Evolutionary conservation across 768 basidiomycete genomes (phyloP).

Genomic region (Amanita muscaria): DNA sequence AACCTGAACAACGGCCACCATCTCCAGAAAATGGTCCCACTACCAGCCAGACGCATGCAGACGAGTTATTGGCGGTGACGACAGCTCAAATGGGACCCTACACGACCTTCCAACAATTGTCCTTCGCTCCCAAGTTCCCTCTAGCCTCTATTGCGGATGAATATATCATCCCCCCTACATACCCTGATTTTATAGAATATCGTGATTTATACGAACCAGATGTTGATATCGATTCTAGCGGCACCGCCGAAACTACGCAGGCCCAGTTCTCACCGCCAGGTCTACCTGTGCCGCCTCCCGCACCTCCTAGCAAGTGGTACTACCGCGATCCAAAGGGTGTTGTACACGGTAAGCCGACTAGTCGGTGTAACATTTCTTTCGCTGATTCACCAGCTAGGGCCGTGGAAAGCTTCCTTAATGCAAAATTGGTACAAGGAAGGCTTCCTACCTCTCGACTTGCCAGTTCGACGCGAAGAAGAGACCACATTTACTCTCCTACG

Average conservation of each 20-base stretch:
- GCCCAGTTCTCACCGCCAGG: conserved; percentile 75
- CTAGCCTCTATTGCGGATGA: conserved; percentile 83
- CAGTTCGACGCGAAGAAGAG: conserved; percentile 72
- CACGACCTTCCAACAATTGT: conserved; percentile 86
- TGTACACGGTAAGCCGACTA: conserved; percentile 53
- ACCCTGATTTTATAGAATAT: conserved; percentile 69
- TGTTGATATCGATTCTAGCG: conserved; percentile 25
- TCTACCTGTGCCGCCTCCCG: conserved; percentile 59
- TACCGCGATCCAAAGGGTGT: conserved; percentile 78
- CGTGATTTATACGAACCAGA: conserved; percentile 56
- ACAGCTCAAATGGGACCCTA: conserved; percentile 74
- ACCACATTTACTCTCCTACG: conserved; percentile 56
- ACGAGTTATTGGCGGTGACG: conserved; percentile 57
- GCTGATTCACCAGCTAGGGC: conserved; percentile 37
- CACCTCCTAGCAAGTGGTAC: conserved; percentile 68
- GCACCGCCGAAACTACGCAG: conserved; percentile 40
- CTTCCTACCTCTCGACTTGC: conserved; percentile 72
- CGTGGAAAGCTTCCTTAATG: conserved; percentile 85
- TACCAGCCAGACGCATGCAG: conserved; percentile 29
- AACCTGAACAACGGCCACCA: conserved; percentile 17
- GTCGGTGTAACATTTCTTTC: neutral
- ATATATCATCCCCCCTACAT: conserved; percentile 87
- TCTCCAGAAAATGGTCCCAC: conserved; percentile 28
- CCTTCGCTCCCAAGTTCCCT: conserved; percentile 82
- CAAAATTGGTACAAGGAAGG: conserved; percentile 87